Conservation (phyloP, 2,329 filamentous ascomycete genomes). For the Sphaerostilbella broomeana region DNA sequence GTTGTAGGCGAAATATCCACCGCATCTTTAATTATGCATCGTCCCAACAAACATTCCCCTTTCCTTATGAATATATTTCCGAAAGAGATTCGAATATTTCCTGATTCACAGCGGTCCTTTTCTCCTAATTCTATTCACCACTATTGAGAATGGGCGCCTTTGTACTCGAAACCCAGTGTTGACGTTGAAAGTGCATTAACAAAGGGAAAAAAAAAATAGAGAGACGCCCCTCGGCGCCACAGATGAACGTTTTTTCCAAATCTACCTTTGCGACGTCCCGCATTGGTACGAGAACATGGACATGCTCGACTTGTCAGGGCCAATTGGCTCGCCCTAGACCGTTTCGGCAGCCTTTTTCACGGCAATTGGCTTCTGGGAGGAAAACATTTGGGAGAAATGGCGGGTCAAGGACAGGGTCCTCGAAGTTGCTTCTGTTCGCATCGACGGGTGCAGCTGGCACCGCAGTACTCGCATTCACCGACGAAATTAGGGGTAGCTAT, state of each 20-base stretch:
- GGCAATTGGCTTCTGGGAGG: constrained; percentile 26
- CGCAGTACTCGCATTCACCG: constrained; percentile 48
- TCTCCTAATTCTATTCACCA: not conserved
- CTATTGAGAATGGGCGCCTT: constrained; percentile 13
- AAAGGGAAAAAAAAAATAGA: too few species aligned
- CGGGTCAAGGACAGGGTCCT: constrained; percentile 20
- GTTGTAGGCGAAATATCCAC: constrained; percentile 11
- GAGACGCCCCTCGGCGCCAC: constrained; percentile 14
- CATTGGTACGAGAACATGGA: constrained; percentile 36
- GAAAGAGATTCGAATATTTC: too few species aligned
- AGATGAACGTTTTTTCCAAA: constrained; percentile 38
- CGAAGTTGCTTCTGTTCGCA: constrained; percentile 38
- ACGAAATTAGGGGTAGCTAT: constrained; percentile 71
- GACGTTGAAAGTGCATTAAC: too few species aligned
- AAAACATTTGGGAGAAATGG: constrained; percentile 18
- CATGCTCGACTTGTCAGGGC: constrained; percentile 39
- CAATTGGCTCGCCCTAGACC: constrained; percentile 31
- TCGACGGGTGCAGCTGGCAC: constrained; percentile 44
- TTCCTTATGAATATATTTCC: too few species aligned
- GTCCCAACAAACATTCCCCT: constrained; percentile 10
- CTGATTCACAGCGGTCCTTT: too few species aligned
- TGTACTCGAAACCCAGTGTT: constrained; percentile 2
- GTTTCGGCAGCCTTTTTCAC: constrained; percentile 20
- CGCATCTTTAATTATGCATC: constrained; percentile 7
- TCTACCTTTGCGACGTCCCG: constrained; percentile 33